Evolutionary conservation across 495 filamentous ascomycete species (phyloP), one percentile per base, ranked within the genome.

Genomic region (Cenococcum geophilum): DNA sequence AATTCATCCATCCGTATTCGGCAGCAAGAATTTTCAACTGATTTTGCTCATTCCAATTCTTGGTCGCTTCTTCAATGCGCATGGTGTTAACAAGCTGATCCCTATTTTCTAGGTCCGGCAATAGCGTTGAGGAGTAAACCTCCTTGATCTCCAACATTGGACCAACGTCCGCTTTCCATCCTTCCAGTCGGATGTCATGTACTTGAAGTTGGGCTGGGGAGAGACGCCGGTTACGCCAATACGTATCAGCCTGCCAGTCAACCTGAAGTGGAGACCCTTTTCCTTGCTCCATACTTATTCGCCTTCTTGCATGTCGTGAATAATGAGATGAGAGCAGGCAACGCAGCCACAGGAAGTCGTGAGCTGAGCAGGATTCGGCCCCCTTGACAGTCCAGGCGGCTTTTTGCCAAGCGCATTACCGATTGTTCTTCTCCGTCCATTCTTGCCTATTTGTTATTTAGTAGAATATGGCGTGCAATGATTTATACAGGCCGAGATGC

Each of bases 1-100:
- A 61, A 32, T 74, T 71, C 61, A 75, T 68, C 74, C 74, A 76
- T 10, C 74, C 74, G 61, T 73, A 74, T 35, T 73, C 66, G 8
- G 61, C 59, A 14, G 68, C 67, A 12, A 76, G 43, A 14, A 47
- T 45, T n/a, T 56, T 54, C 23, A 75, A 58, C 25, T 61, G 61
- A 32, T 62, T 63, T 56, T 71, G 66, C 63, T 76, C 73, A 22
- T 67, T 71, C 8, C 64, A 50, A 57, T 70, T 70, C 18, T 56
- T 47, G 6, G 66, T 63, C 4, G 61, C 56, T 40, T 68, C 56
- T 34, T 66, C 66, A 12, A 61, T 14, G 6, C 35, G 54, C 12
- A 67, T 45, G 0, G 32, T 50, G 14, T 61, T 50, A 9, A 43
- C 21, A 18, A 72, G 35, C 6, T 49, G 12, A 23, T 71, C 64